phyloP scores from a whole-genome alignment of 306 rosid genomes.

The Malus sylvestris region DNA sequence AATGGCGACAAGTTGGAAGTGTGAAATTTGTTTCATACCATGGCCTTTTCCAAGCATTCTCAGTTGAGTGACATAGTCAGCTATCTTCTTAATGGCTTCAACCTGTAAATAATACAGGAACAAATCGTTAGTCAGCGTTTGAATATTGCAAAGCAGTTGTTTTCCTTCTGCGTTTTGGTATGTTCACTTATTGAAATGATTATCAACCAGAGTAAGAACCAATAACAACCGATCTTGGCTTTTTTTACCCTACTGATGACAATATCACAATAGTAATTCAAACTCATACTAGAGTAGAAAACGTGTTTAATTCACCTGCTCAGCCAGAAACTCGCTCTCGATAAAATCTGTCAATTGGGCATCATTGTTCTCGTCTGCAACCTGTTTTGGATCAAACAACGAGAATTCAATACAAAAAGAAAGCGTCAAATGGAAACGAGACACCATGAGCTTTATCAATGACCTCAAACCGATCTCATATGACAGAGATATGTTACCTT shows the following conservation, averaged over 20 bases:
- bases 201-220: neutral
- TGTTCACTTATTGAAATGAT: neutral
- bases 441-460: neutral
- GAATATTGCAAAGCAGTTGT: neutral
- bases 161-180: neutral
- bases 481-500: slow-evolving; percentile 29
- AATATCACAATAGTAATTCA: neutral
- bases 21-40: slow-evolving; percentile 38
- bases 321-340: slow-evolving; percentile 59
- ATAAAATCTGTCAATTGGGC: slow-evolving; percentile 65
- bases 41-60: slow-evolving; percentile 83
- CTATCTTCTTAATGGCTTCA: slow-evolving; percentile 70
- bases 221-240: neutral
- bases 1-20: neutral
- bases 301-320: slow-evolving; percentile 52
- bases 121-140: neutral
- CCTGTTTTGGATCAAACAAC: slow-evolving; percentile 27
- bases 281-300: neutral
- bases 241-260: neutral
- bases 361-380: slow-evolving; percentile 52
- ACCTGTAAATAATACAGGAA: slow-evolving; percentile 30
- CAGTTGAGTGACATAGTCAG: slow-evolving; percentile 77
- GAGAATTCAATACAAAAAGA: neutral
- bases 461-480: neutral
- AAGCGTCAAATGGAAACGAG: neutral